Evolutionary conservation across 2,329 filamentous ascomycete species (phyloP), one percentile per base, ranked within the genome.

Genomic region (Aspergillus sp.): DNA sequence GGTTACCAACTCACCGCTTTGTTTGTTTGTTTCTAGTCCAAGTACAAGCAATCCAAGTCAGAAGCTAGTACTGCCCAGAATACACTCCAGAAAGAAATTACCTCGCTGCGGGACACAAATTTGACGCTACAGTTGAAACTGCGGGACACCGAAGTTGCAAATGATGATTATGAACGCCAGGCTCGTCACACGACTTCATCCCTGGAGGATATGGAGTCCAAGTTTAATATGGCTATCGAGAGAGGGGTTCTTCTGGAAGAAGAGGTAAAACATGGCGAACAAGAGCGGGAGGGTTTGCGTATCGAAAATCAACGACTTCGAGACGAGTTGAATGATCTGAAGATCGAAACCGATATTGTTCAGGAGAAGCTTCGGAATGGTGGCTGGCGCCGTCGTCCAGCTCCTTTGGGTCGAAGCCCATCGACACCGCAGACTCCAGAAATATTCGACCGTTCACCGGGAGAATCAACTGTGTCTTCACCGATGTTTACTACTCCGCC

Each of bases 121-220:
- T 83, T 95, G 63, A 87, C 88, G 3, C 77, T 97, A 60, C 89
- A 95, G 68, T 81, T 96, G 62, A 90, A 85, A 75, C 80, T 99
- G 57, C 88, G 95, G 65, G 95, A 99, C 74, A 96, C 93, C 66
- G 95, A 99, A 76, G 95, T 99, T 55, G 91, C 90, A 72, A 99
- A 98, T 78, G 95, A 99, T 80, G 95, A 99, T 75, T 97, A 93
- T 72, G 95, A 99, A 80, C 88, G 92, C 64, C 93, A 98, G 78
- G 93, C 95, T 65, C 88, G 95, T 66, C 95, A 97, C 75, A 97
- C 93, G 26, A 93, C 91, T 36, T 97, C 93, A 44, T 97, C 93
- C 50, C 85, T 98, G 61, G 95, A 99, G 77, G 95, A 99, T 71
- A 82, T 99, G 74, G 95, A 99, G 77, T 93, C 90, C 61, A 99